Percentiles rank a stretch among this genome's conserved stretches.
These are phyloP conservation scores for Camellia japonica DNA, from an alignment of 148 eudicot genomes.

Conservation along the genomic window DNA sequence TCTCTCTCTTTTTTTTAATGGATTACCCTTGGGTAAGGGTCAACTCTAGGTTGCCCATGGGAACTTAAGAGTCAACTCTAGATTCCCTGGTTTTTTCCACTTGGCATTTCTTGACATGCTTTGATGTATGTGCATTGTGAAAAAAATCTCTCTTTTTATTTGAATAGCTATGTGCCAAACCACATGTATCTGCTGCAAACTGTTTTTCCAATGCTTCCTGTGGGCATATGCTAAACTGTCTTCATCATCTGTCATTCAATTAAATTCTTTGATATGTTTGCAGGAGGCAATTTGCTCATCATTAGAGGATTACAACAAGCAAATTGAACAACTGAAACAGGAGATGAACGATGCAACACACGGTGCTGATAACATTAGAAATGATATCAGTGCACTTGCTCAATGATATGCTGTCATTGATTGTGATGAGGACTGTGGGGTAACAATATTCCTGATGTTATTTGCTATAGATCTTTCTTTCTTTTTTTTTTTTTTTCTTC, in stretches of 20 bases:
- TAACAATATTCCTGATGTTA: constrained; percentile 31
- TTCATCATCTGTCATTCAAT: neutral
- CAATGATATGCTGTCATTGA: constrained; percentile 92
- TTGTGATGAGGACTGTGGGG: constrained; percentile 98
- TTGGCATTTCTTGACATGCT: neutral
- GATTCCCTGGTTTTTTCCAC: neutral
- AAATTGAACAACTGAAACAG: constrained; percentile 84
- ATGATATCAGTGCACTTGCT: constrained; percentile 94
- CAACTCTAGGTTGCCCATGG: no score
- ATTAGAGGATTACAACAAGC: constrained; percentile 93
- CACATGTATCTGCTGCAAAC: neutral
- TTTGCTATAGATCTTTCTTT: neutral
- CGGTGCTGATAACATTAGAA: constrained; percentile 95
- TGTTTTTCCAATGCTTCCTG: neutral
- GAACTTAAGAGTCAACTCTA: no score
- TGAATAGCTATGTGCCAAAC: neutral
- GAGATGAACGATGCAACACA: constrained; percentile 99
- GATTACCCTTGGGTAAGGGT: no score
- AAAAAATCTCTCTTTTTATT: neutral
- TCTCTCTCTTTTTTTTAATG: no score
- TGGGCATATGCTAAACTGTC: neutral
- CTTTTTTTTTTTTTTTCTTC: no score
- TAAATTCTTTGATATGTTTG: constrained; percentile 22
- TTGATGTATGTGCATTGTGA: neutral
- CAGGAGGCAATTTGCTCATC: constrained; percentile 99